Base-by-base conservation (phyloP, 2,329 filamentous ascomycete species). In the Fusarium torreyae region DNA sequence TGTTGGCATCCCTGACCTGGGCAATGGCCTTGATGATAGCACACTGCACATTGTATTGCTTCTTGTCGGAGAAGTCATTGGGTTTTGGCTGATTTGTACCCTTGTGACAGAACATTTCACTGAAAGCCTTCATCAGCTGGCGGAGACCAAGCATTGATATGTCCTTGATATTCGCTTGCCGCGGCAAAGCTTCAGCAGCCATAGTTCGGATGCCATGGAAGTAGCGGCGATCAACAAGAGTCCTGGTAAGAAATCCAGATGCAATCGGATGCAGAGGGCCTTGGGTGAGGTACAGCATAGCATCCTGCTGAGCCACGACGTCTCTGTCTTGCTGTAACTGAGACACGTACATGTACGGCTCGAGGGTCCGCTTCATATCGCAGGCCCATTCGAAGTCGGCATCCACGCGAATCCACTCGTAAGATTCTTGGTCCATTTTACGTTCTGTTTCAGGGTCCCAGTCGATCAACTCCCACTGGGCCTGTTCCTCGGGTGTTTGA, bases 321-420 rank as follows among this genome's bases (percentile, higher is more conserved):
- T 99, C 97, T 73, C 95, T 88, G 80, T 99, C 96, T 79, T 99
- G 96, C 78, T 99, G 96, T 66, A 99, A 85, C 79, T 99, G 96
- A 22, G 96, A 98, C 61, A 97, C 89, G 77, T 96, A 98, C 97
- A 99, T 99, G 84, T 98, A 98, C 6, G 93, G 89, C 45, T 94
- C 94, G 86, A 98, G 94, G 68, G 91, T 91, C 13, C 87, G 85
- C 64, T 91, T 90, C 79, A 97, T 92, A 71, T 91, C 91, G 80
- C 92, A 96, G 60, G 98, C 91, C 96, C 96, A 99, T 78, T 99
- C 96, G 72, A 98, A 98, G 80, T 99, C 97, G 17, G 95, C 94
- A 79, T 99, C 96, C 81, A 98, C 92, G 20, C 96, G 91, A 72
- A 99, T 97, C 96, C 97, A 99, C 78, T 99, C 96, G 75, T 98